Conservation (phyloP, 2,329 filamentous ascomycete species). For the Rutstroemia sp. region DNA sequence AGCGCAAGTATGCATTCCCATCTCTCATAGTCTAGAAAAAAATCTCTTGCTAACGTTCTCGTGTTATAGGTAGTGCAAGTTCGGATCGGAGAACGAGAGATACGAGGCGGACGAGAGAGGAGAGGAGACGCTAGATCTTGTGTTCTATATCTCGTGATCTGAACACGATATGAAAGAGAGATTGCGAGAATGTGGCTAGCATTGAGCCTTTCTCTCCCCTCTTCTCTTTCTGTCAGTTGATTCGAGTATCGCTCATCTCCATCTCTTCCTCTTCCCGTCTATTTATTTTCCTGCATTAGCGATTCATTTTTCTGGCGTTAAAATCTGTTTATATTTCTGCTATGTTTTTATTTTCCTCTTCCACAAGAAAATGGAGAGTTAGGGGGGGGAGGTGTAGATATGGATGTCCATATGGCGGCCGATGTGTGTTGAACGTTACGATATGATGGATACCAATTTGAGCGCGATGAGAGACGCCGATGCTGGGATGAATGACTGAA, state of each 20-base stretch:
- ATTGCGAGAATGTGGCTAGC: background rate
- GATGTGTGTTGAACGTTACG: too few species aligned
- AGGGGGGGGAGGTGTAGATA: too few species aligned
- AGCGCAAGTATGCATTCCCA: constrained; percentile 26
- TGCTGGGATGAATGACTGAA: too few species aligned
- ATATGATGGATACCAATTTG: too few species aligned
- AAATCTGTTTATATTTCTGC: background rate
- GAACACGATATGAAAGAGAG: background rate
- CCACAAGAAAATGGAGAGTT: background rate
- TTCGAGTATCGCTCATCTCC: background rate
- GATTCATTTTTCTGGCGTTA: constrained; percentile 6
- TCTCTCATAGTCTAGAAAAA: background rate
- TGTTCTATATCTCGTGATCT: background rate
- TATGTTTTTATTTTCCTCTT: background rate
- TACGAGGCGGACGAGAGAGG: constrained; percentile 11
- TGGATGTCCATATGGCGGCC: too few species aligned
- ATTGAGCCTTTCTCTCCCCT: background rate
- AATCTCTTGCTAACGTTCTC: constrained; percentile 12
- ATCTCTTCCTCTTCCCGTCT: background rate
- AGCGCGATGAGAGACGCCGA: too few species aligned
- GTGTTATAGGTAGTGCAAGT: constrained; percentile 23
- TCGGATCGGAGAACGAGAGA: constrained; percentile 26
- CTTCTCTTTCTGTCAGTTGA: background rate
- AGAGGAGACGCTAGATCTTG: constrained; percentile 1
- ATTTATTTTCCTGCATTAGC: background rate